Base-by-base conservation (phyloP, 2,329 filamentous ascomycete species). In the Metarhizium guizhouense region DNA sequence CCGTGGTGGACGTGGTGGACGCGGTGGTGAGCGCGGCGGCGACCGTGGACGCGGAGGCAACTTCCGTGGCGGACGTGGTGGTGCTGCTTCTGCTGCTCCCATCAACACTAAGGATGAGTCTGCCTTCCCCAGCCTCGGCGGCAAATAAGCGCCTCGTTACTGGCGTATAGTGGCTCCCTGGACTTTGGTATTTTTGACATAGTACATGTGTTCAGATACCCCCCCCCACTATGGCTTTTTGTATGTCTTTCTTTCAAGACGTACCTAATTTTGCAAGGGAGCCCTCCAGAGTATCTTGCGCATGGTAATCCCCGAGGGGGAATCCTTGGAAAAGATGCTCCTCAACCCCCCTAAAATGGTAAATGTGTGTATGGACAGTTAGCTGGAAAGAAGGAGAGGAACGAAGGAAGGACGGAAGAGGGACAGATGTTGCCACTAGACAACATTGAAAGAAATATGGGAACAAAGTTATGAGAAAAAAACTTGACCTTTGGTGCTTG, bases 41-140 rank as follows among this genome's bases (percentile, higher is more conserved):
- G 64, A 64, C 57, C 74, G 77, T 64, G 76, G 80, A 62, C 58
- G 63, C 53, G 62, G 76, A 58, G 74, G 73, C 62, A 72, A 73
- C 62, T 60, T 59, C 63, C 70, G 75, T 58, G 70, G 74, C 57
- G 71, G 69, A 59, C 74, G 78, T 68, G 74, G 74, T 57, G 58
- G 54, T 59, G 61, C 54, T 54, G 68, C 71, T 63, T 11, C 38
- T 16, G 38, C 38, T 16, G 38, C 38, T 16, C 61, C 72, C 63
- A 78, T 83, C 73, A 82, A 83, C 76, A 76, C 77, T 67, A 77
- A 69, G 65, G 80, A 83, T 64, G 72, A 81, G 75, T 72, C 70
- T 61, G 80, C 80, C 59, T 84, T 84, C 77, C 81, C 81, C 66
- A 82, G 78, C 75, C 74, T 84, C 63, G 80, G 76, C 63, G 80